Conservation (phyloP, 768 basidiomycete species). For the Phanerochaete carnosa region DNA sequence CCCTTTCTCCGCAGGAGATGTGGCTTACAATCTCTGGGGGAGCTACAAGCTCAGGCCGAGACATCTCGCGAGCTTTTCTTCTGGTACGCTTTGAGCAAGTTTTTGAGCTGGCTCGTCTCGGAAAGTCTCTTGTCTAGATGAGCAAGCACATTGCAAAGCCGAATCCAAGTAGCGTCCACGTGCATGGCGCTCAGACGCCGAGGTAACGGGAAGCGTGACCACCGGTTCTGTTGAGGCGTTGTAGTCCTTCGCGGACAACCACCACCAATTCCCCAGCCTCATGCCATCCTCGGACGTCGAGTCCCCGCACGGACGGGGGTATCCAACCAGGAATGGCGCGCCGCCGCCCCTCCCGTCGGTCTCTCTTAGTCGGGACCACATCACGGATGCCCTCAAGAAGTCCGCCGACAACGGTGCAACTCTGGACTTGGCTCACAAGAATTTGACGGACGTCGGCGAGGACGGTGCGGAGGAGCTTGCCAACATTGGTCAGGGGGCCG, state of each 20-base stretch:
- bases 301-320: conserved; percentile 1
- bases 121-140: background rate
- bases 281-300: conserved; percentile 11
- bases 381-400: conserved; percentile 58
- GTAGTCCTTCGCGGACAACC: conserved; percentile 6
- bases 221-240: conserved; percentile 1
- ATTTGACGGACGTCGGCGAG: conserved; percentile 71
- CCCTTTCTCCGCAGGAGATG: background rate
- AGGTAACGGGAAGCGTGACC: conserved; percentile 1
- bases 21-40: conserved; percentile 71
- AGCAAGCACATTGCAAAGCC: no score
- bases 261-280: background rate
- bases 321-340: conserved; percentile 13
- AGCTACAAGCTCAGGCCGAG: conserved; percentile 58
- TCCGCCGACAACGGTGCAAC: conserved; percentile 82
- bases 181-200: background rate
- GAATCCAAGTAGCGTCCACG: background rate
- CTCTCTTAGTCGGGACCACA: conserved; percentile 52
- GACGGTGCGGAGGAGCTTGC: conserved; percentile 78
- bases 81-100: background rate
- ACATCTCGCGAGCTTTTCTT: conserved; percentile 35
- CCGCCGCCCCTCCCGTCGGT: conserved; percentile 30
- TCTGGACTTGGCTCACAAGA: conserved; percentile 78
- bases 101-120: background rate
- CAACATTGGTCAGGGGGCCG: conserved; percentile 44